Evolutionary conservation across 2,329 filamentous ascomycete genomes (phyloP).

Genomic region (Calonectria hongkongensis): DNA sequence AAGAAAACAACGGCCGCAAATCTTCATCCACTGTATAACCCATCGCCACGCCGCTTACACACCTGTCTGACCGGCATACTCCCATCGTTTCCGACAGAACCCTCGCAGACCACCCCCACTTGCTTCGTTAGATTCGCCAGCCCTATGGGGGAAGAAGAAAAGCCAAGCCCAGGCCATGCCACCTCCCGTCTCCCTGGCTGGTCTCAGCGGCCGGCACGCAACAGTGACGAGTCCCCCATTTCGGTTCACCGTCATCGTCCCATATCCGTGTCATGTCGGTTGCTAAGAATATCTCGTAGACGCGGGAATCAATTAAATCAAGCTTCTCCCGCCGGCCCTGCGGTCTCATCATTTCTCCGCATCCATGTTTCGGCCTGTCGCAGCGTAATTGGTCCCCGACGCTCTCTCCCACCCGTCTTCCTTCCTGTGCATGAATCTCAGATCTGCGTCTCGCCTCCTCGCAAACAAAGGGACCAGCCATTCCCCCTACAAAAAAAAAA

Average conservation of each 20-base stretch:
- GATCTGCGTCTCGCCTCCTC: slow-evolving; percentile 4
- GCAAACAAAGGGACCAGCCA: slow-evolving; percentile 16
- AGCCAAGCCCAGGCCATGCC: slow-evolving; percentile 29
- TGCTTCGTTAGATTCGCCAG: slow-evolving; percentile 30
- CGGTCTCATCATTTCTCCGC: not conserved
- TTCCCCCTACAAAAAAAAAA: not conserved
- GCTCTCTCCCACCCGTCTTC: not conserved
- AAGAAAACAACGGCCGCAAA: not conserved
- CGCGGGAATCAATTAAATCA: not conserved
- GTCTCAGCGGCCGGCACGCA: slow-evolving; percentile 17
- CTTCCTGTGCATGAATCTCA: slow-evolving; percentile 20
- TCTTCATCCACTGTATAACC: not conserved
- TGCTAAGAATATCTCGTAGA: not conserved
- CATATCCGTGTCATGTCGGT: slow-evolving; percentile 16
- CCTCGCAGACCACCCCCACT: slow-evolving; percentile 16
- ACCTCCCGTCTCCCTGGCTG: slow-evolving; percentile 10
- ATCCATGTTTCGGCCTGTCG: not conserved
- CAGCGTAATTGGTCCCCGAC: not conserved
- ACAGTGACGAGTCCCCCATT: slow-evolving; percentile 18
- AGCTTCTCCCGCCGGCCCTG: not conserved
- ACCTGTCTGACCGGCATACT: slow-evolving; percentile 22
- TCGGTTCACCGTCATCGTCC: slow-evolving; percentile 6
- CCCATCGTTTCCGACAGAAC: slow-evolving; percentile 17
- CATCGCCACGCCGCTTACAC: slow-evolving; percentile 27
- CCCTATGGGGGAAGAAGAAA: slow-evolving; percentile 25